Evolutionary conservation across 2,329 filamentous ascomycete genomes (phyloP).

Genomic region (Raffaelea ambrosiae): DNA sequence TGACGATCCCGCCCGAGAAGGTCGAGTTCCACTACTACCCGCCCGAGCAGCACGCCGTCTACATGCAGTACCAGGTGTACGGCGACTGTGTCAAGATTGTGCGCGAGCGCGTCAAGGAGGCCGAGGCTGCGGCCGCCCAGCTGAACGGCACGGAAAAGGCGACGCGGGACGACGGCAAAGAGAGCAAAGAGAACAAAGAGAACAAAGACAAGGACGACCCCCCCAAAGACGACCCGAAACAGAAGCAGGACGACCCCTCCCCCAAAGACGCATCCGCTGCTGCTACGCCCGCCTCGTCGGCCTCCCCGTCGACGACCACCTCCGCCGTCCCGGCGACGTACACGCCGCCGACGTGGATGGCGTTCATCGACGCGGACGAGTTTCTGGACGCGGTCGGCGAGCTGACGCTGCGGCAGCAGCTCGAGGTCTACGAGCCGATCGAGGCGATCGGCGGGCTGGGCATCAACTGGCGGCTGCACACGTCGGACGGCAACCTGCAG

Average conservation of each 20-base stretch:
- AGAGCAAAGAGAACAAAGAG: no score
- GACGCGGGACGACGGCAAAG: background rate
- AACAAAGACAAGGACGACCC: no score
- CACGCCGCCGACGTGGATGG: slow-evolving; percentile 8
- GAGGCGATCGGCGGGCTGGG: slow-evolving; percentile 8
- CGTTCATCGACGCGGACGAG: slow-evolving; percentile 10
- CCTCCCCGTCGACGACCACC: background rate
- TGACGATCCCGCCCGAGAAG: slow-evolving; percentile 6
- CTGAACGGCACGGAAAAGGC: background rate
- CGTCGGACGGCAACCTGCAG: slow-evolving; percentile 7
- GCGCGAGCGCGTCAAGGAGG: background rate
- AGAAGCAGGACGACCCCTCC: no score
- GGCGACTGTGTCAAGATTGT: slow-evolving; percentile 5
- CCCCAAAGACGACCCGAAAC: no score
- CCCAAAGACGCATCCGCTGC: no score
- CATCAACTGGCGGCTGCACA: slow-evolving; percentile 10
- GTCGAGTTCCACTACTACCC: slow-evolving; percentile 10
- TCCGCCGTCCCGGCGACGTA: background rate
- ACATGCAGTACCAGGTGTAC: slow-evolving; percentile 11
- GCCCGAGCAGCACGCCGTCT: slow-evolving; percentile 6
- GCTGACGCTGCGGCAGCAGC: slow-evolving; percentile 5
- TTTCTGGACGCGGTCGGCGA: slow-evolving; percentile 7
- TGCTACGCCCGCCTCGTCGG: background rate
- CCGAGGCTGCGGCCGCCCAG: background rate
- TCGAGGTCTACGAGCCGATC: slow-evolving; percentile 7